Conservation (phyloP, 1,284 basidiomycete genomes). For the Gomphus bonarii region DNA sequence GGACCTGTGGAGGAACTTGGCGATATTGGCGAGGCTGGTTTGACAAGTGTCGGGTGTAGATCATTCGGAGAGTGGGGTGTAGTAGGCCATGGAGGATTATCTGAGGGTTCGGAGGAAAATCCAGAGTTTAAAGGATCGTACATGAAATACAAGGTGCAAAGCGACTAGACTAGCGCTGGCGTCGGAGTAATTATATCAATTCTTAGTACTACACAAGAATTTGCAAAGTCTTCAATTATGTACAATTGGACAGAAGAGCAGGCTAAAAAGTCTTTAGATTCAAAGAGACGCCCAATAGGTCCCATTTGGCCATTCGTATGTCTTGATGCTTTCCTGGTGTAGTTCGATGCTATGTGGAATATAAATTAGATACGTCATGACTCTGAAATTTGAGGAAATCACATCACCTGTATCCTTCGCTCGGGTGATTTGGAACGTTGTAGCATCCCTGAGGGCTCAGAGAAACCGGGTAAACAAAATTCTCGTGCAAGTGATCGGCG, state of each 20-base stretch:
- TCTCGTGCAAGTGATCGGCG: slow-evolving; percentile 86
- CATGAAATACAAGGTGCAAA: slow-evolving; percentile 16
- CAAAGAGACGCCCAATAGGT: slow-evolving; percentile 44
- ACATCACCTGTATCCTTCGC: slow-evolving; percentile 61
- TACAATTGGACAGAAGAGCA: background rate
- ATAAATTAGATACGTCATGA: background rate
- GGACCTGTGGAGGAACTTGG: slow-evolving; percentile 36
- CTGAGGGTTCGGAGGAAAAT: slow-evolving; percentile 20
- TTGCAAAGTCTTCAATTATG: too few relatives aligned
- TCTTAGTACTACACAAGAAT: too few relatives aligned
- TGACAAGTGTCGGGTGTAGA: slow-evolving; percentile 30
- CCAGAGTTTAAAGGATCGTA: slow-evolving; percentile 30
- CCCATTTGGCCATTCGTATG: slow-evolving; percentile 68
- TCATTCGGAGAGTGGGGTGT: slow-evolving; percentile 31
- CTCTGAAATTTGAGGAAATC: background rate
- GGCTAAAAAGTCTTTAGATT: background rate
- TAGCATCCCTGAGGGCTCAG: slow-evolving; percentile 83
- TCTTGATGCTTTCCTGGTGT: slow-evolving; percentile 55
- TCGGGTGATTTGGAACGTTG: slow-evolving; percentile 59
- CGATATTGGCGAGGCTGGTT: slow-evolving; percentile 23
- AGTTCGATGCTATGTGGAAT: slow-evolving; percentile 51
- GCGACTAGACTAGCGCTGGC: background rate
- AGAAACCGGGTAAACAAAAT: slow-evolving; percentile 82
- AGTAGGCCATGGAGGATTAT: slow-evolving; percentile 33
- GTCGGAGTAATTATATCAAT: background rate